Evolutionary conservation across 116 monocot genomes (phyloP).

Genomic region (Papilionanthe hybrid): DNA sequence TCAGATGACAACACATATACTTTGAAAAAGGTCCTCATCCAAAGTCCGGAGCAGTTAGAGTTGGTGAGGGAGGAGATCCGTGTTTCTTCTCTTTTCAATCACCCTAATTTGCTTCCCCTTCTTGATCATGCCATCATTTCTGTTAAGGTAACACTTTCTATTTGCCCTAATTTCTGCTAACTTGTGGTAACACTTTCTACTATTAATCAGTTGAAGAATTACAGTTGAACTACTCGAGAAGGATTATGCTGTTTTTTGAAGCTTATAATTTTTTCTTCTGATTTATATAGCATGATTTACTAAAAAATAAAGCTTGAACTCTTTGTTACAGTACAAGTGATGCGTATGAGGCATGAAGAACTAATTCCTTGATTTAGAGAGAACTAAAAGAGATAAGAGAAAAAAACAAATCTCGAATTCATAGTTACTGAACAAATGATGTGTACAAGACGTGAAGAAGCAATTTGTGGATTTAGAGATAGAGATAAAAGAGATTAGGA

Average conservation of each 20-base stretch:
- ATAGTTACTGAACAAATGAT: not conserved
- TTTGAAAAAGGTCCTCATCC: conserved; percentile 94
- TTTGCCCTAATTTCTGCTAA: conserved; percentile 75
- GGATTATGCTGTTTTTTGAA: not conserved
- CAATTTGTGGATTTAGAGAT: too few relatives aligned
- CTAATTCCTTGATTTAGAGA: too few relatives aligned
- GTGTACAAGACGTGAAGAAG: too few relatives aligned
- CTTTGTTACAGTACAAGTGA: not conserved
- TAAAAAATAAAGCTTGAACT: not conserved
- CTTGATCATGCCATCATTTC: conserved; percentile 95
- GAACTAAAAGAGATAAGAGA: too few relatives aligned
- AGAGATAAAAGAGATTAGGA: too few relatives aligned
- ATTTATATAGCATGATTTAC: not conserved
- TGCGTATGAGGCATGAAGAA: too few relatives aligned
- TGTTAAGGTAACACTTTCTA: conserved; percentile 54
- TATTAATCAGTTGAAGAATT: not conserved
- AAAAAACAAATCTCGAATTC: not conserved
- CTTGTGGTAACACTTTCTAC: conserved; percentile 33
- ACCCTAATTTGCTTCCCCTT: conserved; percentile 95
- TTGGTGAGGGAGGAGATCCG: conserved; percentile 88
- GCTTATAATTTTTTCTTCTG: not conserved
- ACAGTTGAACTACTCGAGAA: not conserved
- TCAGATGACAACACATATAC: conserved; percentile 89
- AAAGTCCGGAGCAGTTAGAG: conserved; percentile 76
- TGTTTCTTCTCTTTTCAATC: conserved; percentile 88